These are phyloP conservation scores for Ambrosia artemisiifolia DNA, from an alignment of 129 eudicot genomes.

Conservation along the genomic window DNA sequence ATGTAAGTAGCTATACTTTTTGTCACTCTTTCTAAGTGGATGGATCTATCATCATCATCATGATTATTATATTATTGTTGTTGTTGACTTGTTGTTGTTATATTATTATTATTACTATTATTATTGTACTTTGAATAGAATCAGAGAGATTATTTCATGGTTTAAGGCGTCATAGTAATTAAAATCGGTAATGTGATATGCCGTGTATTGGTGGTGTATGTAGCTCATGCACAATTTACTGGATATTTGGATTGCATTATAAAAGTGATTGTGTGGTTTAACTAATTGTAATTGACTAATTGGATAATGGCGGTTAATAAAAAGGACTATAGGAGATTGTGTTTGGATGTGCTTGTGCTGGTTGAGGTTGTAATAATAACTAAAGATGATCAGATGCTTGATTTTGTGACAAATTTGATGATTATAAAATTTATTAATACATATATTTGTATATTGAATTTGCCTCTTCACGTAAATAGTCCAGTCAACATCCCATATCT, in stretches of 20 bases:
- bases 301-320: neutral
- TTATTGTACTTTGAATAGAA: neutral
- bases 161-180: neutral
- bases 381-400: neutral
- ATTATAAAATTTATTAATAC: neutral
- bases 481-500: too few species aligned
- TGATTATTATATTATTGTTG: neutral
- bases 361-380: neutral
- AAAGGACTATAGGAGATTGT: neutral
- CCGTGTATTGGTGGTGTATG: neutral
- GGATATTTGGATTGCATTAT: neutral
- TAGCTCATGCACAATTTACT: constrained; percentile 4
- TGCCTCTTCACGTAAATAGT: too few species aligned
- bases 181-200: neutral
- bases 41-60: neutral
- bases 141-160: neutral
- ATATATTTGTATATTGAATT: too few species aligned
- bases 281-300: neutral
- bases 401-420: neutral
- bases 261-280: neutral
- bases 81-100: neutral
- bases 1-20: constrained; percentile 46
- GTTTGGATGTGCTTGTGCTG: constrained; percentile 3
- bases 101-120: neutral
- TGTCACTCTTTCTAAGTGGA: neutral